phyloP scores from a whole-genome alignment of 1,284 basidiomycete genomes.

The Jaminaea rosea region DNA sequence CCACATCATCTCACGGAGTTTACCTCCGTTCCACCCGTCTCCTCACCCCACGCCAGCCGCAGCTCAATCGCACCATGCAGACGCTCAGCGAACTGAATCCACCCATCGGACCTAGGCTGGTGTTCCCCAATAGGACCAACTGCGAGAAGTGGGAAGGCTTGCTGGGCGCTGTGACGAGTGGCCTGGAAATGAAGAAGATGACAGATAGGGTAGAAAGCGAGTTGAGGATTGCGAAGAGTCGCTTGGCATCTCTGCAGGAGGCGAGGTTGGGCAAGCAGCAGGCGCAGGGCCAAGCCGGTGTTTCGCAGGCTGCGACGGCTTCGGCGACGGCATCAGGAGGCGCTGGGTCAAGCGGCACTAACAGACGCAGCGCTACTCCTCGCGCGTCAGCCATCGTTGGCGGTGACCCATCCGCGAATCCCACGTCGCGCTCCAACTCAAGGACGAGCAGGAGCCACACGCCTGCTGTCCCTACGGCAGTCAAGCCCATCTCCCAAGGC shows the following conservation, averaged over 20 bases:
- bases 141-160: conserved; percentile 46
- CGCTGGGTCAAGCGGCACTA: no score
- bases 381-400: no score
- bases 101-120: conserved; percentile 28
- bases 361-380: no score
- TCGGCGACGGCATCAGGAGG: no score
- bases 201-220: conserved; percentile 37
- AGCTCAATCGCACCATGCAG: conserved; percentile 28
- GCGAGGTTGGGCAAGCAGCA: no score
- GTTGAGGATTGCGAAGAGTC: conserved; percentile 11
- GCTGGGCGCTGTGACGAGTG: conserved; percentile 40
- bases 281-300: no score
- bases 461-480: no score
- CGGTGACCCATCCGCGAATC: no score
- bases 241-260: conserved; percentile 2
- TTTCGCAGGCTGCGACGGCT: no score
- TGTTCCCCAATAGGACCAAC: conserved; percentile 42
- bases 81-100: conserved; percentile 33
- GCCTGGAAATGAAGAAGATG: conserved; percentile 42
- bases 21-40: conserved; percentile 43
- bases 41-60: conserved; percentile 36
- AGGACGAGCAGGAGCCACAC: no score
- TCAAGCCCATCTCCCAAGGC: no score
- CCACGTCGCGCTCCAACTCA: no score
- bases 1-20: conserved; percentile 32